phyloP scores from a whole-genome alignment of 2,329 filamentous ascomycete genomes.

The Akanthomyces muscarius region DNA sequence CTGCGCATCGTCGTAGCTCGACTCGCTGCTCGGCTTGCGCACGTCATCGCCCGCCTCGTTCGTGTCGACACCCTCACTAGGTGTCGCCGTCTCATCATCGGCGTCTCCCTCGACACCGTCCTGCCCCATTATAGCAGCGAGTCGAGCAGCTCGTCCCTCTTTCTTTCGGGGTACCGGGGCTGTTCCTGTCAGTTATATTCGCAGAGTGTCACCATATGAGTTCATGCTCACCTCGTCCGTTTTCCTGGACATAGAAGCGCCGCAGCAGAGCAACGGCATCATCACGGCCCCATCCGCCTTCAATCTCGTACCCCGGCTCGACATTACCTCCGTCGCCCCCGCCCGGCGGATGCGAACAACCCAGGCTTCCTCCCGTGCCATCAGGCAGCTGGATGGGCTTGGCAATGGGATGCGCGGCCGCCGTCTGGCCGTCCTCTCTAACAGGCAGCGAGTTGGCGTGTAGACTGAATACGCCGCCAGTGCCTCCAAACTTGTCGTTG shows the following conservation, averaged over 20 bases:
- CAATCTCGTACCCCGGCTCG: constrained; percentile 74
- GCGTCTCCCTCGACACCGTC: constrained; percentile 28
- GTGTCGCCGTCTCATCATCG: constrained; percentile 10
- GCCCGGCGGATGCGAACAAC: constrained; percentile 34
- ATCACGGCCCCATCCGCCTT: constrained; percentile 83
- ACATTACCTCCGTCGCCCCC: constrained; percentile 62
- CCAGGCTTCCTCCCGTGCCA: constrained; percentile 32
- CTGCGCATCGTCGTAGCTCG: constrained; percentile 3
- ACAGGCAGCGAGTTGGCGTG: constrained; percentile 58
- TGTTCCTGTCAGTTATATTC: constrained; percentile 24
- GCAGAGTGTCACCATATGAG: background rate
- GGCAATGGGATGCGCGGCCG: constrained; percentile 38
- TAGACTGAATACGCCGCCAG: constrained; percentile 85
- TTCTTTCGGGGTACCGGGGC: constrained; percentile 52
- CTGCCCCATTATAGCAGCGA: constrained; percentile 49
- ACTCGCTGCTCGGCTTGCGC: constrained; percentile 10
- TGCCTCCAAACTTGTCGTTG: constrained; percentile 96
- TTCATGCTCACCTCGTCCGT: constrained; percentile 68
- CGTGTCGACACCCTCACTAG: constrained; percentile 8
- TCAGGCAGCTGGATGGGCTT: constrained; percentile 35
- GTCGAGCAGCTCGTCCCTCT: constrained; percentile 50
- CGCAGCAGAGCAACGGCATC: constrained; percentile 90
- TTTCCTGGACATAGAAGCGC: constrained; percentile 97
- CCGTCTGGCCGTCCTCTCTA: constrained; percentile 33
- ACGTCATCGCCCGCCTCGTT: constrained; percentile 7